These are phyloP conservation scores for Rhizoctonia solani DNA, from an alignment of 1,284 basidiomycete species.

Conservation along the genomic window DNA sequence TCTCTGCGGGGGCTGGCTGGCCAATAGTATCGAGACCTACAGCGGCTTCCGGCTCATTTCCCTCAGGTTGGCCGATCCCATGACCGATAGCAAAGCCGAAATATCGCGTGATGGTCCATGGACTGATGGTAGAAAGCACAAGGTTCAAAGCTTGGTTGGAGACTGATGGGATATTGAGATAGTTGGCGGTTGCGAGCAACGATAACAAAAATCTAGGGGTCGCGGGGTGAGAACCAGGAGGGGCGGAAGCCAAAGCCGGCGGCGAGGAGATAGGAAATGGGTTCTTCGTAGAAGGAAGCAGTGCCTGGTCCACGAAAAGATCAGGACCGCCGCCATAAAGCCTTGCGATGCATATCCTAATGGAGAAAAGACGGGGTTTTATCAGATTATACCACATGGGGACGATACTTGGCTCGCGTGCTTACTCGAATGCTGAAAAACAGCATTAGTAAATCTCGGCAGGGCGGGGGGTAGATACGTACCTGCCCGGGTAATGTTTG, in stretches of 20 bases:
- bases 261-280: conserved; percentile 72
- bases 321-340: conserved; percentile 85
- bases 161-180: conserved; percentile 80
- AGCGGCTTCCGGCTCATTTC: conserved; percentile 54
- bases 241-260: conserved; percentile 46
- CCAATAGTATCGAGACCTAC: conserved; percentile 74
- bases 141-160: conserved; percentile 73
- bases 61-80: conserved; percentile 59
- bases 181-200: conserved; percentile 82
- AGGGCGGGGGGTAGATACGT: conserved; percentile 41
- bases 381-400: conserved; percentile 9
- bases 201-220: conserved; percentile 84
- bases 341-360: conserved; percentile 78
- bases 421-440: conserved; percentile 65
- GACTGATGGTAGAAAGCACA: conserved; percentile 77
- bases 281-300: conserved; percentile 65
- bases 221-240: conserved; percentile 67
- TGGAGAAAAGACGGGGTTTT: conserved; percentile 4
- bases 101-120: conserved; percentile 76
- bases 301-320: conserved; percentile 65
- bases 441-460: conserved; percentile 8
- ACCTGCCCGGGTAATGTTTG: conserved; percentile 84
- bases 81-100: conserved; percentile 82
- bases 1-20: conserved; percentile 48
- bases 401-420: conserved; percentile 36